A percentile compares a stretch with the other conserved stretches of the same genome.
Evolutionary conservation across 495 filamentous ascomycete genomes (phyloP).

Genomic region (Penicillium malachiteum): DNA sequence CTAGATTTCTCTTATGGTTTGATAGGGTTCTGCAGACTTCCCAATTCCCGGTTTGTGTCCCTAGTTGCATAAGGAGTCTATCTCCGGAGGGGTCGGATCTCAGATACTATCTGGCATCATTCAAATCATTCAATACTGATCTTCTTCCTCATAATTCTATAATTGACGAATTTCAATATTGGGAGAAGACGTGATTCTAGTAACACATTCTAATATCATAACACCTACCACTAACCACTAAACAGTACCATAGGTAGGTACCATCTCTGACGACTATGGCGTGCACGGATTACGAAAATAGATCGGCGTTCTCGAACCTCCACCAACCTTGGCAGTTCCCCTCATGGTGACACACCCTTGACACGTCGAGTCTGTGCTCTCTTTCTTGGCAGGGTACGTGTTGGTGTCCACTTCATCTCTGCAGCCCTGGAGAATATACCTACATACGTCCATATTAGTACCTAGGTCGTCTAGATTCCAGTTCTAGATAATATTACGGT

Average conservation of each 20-base stretch:
- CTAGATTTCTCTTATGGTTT: not conserved
- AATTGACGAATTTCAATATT: not conserved
- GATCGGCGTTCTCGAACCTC: constrained; percentile 9
- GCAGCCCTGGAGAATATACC: not conserved
- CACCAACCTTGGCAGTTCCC: not conserved
- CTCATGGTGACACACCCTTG: constrained; percentile 22
- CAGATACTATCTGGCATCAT: constrained; percentile 6
- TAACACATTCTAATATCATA: not conserved
- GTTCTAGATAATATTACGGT: too few relatives aligned
- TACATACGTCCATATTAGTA: not conserved
- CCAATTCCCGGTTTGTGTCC: constrained; percentile 13
- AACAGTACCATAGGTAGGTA: not conserved
- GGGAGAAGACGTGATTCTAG: not conserved
- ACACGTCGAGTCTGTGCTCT: constrained; percentile 17
- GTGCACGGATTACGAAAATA: not conserved
- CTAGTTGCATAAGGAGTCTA: constrained; percentile 8
- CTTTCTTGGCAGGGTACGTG: constrained; percentile 1
- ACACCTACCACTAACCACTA: not conserved
- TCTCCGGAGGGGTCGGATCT: constrained; percentile 22
- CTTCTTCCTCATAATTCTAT: not conserved
- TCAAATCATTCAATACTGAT: not conserved
- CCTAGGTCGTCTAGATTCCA: too few relatives aligned
- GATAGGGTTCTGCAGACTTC: constrained; percentile 3
- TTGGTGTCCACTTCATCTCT: not conserved
- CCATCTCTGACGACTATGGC: not conserved